A percentile compares a stretch with the other conserved stretches of the same genome.
These are phyloP conservation scores for Rhodotorula toruloides DNA, from an alignment of 768 basidiomycete genomes.

Conservation along the genomic window DNA sequence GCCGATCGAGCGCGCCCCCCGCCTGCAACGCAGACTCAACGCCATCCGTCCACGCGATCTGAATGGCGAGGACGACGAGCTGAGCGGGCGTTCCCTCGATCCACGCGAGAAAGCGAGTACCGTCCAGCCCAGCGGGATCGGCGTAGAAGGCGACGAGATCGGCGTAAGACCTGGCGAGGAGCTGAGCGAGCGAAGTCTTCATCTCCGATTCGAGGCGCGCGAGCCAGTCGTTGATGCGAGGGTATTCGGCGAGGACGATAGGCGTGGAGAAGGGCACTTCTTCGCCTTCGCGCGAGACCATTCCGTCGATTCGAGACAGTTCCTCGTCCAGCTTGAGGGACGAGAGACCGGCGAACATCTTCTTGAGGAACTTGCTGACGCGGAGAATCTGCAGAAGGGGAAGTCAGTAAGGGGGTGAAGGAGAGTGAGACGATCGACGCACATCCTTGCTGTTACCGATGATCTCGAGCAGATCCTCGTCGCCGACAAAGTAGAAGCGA, in stretches of 20 bases:
- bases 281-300: constrained; percentile 94
- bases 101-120: constrained; percentile 75
- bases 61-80: constrained; percentile 87
- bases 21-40: constrained; percentile 67
- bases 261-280: constrained; percentile 77
- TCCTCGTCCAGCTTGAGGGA: constrained; percentile 84
- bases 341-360: constrained; percentile 98
- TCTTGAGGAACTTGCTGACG: constrained; percentile 98
- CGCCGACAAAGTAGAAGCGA: constrained; percentile 98
- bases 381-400: constrained; percentile 59
- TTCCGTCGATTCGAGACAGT: constrained; percentile 77
- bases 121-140: constrained; percentile 56
- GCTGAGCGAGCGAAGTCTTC: constrained; percentile 76
- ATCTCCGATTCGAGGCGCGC: constrained; percentile 86
- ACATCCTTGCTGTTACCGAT: constrained; percentile 97
- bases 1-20: constrained; percentile 56
- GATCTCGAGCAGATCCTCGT: constrained; percentile 96
- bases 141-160: constrained; percentile 79
- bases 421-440: not conserved
- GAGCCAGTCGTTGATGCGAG: constrained; percentile 99
- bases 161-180: constrained; percentile 70
- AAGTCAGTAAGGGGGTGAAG: not conserved
- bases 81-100: constrained; percentile 93
- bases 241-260: constrained; percentile 82
- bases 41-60: constrained; percentile 86